Evolutionary conservation across 1,284 basidiomycete species (phyloP).

Genomic region (Ganoderma lucidum): DNA sequence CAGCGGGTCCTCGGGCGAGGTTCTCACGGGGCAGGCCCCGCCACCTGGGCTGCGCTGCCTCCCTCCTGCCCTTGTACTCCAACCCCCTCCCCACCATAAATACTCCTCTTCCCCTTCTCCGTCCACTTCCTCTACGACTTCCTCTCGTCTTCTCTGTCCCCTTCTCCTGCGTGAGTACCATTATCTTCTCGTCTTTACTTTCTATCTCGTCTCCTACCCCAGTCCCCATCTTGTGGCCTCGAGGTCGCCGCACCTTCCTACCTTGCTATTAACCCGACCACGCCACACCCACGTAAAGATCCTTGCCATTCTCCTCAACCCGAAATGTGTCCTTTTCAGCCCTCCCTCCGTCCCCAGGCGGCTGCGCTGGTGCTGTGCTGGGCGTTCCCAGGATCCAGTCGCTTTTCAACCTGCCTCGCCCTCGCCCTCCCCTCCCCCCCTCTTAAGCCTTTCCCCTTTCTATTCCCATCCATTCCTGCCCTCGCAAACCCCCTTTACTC

Average conservation of each 20-base stretch:
- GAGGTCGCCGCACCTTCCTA: conserved; percentile 30
- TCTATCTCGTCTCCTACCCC: conserved; percentile 8
- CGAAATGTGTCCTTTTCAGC: conserved; percentile 11
- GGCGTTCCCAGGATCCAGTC: conserved; percentile 35
- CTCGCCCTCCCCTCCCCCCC: conserved; percentile 21
- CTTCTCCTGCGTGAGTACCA: conserved; percentile 35
- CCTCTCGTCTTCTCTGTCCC: conserved; percentile 19
- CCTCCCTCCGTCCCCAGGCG: conserved; percentile 16
- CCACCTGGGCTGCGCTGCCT: conserved; percentile 37
- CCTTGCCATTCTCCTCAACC: conserved; percentile 12
- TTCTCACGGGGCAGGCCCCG: conserved; percentile 38
- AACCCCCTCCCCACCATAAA: conserved; percentile 40
- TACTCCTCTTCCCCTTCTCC: conserved; percentile 42
- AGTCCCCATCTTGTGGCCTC: conserved; percentile 23
- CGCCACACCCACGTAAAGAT: conserved; percentile 31
- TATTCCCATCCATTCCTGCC: conserved; percentile 3
- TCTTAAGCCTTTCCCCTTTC: conserved; percentile 21
- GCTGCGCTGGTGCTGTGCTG: conserved; percentile 33
- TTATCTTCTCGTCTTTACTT: conserved; percentile 9
- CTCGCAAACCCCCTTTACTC: conserved; percentile 6
- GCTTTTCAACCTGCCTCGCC: conserved; percentile 28
- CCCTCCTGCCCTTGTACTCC: conserved; percentile 45
- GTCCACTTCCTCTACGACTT: conserved; percentile 21
- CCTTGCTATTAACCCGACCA: conserved; percentile 23
- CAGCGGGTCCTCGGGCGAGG: conserved; percentile 17